phyloP scores from a whole-genome alignment of 257 asterid species.

The Solanum ossicruentum region DNA sequence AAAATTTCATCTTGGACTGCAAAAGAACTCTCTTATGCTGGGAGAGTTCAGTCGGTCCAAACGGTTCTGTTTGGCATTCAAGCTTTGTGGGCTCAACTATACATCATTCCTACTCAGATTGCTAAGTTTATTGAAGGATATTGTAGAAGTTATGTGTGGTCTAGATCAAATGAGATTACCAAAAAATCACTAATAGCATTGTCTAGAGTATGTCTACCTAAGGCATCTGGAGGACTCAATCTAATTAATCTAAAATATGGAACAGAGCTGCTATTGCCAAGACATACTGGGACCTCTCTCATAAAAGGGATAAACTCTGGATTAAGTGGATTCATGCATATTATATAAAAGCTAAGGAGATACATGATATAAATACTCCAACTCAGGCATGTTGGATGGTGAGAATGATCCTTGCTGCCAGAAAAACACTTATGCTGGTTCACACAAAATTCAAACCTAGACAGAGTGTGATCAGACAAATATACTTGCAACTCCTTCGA shows the following conservation, averaged over 20 bases:
- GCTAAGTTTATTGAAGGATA: background rate
- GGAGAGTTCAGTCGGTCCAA: background rate
- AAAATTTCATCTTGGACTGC: background rate
- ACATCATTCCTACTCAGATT: background rate
- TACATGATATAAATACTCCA: too few species aligned
- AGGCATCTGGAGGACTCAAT: background rate
- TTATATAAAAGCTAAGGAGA: too few species aligned
- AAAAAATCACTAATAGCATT: too few species aligned
- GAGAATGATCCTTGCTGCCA: too few species aligned
- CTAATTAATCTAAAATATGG: background rate
- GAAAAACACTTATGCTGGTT: too few species aligned
- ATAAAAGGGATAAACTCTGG: background rate
- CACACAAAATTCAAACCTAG: too few species aligned
- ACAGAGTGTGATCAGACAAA: too few species aligned
- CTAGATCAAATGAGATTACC: background rate
- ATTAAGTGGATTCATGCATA: too few species aligned
- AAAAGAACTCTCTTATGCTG: background rate
- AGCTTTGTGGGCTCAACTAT: background rate
- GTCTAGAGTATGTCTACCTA: background rate
- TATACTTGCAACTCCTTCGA: too few species aligned
- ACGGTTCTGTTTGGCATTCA: background rate
- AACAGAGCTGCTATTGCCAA: too few species aligned
- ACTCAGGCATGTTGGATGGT: too few species aligned
- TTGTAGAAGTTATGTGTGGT: background rate
- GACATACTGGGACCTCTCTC: background rate